Evolutionary conservation across 2,329 filamentous ascomycete species (phyloP), one percentile per base, ranked within the genome.

Genomic region (Colletotrichum camelliae): DNA sequence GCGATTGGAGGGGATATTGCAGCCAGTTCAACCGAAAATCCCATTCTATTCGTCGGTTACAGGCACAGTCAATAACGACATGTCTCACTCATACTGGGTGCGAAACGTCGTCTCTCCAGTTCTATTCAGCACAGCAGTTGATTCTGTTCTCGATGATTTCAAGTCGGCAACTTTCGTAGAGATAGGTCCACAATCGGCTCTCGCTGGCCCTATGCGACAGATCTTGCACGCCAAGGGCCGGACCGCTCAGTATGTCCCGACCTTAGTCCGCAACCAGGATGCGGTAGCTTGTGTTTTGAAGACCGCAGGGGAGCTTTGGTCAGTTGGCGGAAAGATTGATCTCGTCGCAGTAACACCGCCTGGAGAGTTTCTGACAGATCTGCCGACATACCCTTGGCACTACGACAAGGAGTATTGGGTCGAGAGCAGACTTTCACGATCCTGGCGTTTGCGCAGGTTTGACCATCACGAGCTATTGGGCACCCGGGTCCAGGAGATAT

Each of bases 141-240:
- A 71, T 4, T 16, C 31, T 12, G 31, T 74, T n/a, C n/a, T 76
- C 5, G 8, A 66, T 9, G 70, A 74, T 52, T 76, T 65, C 12
- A 31, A 68, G 16, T 58, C 24, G 3, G 64, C 70, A 68, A 83
- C 86, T 80, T 81, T 88, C 16, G 77, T 90, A 10, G 88, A 90
- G 78, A 79, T 90, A 8, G 88, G 88, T 0, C 88, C 88, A 1
- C 88, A 90, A 76, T 83, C 87, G 4, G 88, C 87, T 2, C 83
- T 90, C 4, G 85, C 87, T 52, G 88, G 88, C 0, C 88, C 88
- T 0, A 82, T 89, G 68, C 87, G 88, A 77, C 87, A 89, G 80
- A 88, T 89, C n/a, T 79, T 89, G 16, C 88, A 88, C 76, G 80
- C 10, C n/a, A 60, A 24, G 27, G 39, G 31, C 5, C 60, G 48